phyloP scores from a whole-genome alignment of 768 basidiomycete genomes.

The Kwoniella mangroviensis region DNA sequence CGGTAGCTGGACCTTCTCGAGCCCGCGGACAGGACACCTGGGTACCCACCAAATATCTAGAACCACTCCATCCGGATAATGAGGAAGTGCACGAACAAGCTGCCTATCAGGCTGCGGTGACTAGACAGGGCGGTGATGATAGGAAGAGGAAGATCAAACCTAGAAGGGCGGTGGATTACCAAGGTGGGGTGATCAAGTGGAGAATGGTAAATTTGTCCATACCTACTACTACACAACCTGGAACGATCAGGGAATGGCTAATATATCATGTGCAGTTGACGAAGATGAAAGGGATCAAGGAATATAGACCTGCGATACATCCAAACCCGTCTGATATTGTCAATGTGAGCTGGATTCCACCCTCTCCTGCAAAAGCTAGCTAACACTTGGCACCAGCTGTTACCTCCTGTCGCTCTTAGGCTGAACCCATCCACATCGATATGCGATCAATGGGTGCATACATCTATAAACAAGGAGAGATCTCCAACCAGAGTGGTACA shows the following conservation, averaged over 20 bases:
- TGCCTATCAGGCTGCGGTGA: constrained; percentile 77
- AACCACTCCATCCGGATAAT: constrained; percentile 70
- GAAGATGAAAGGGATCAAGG: constrained; percentile 61
- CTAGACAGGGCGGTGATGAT: constrained; percentile 62
- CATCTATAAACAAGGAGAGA: constrained; percentile 96
- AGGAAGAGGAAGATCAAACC: constrained; percentile 85
- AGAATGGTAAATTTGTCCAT: constrained; percentile 65
- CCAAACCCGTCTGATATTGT: constrained; percentile 81
- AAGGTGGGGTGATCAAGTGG: constrained; percentile 86
- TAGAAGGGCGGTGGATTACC: constrained; percentile 91
- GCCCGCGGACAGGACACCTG: constrained; percentile 61
- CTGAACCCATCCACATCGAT: constrained; percentile 89
- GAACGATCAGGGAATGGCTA: background rate
- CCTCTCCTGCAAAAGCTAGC: background rate
- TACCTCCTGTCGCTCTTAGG: constrained; percentile 90
- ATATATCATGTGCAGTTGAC: constrained; percentile 15
- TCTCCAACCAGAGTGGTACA: constrained; percentile 95
- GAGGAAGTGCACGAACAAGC: constrained; percentile 76
- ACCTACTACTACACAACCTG: background rate
- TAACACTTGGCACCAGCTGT: constrained; percentile 65
- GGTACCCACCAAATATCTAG: constrained; percentile 72
- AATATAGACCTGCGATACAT: constrained; percentile 63
- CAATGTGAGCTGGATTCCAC: constrained; percentile 66
- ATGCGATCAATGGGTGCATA: constrained; percentile 96
- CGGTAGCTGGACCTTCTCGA: constrained; percentile 40